These are phyloP conservation scores for Pilaira anomala DNA, from an alignment of 192 early-diverging fungal species.

Conservation along the genomic window DNA sequence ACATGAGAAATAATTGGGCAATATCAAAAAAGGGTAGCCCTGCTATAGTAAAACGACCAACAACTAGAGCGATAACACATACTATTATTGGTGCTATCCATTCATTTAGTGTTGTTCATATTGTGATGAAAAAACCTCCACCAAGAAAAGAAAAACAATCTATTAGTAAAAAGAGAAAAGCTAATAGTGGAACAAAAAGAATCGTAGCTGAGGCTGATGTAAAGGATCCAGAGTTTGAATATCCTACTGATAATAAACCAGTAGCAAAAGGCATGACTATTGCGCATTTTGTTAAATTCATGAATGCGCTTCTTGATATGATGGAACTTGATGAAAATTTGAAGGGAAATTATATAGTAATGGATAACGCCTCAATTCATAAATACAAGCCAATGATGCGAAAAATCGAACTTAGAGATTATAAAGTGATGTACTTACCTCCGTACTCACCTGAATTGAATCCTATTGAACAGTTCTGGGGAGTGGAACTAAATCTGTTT, in stretches of 20 bases:
- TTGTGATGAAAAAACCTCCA: conserved; percentile 1
- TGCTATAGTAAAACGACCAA: conserved; percentile 6
- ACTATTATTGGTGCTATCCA: conserved; percentile 23
- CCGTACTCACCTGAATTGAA: neutral
- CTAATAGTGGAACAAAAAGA: neutral
- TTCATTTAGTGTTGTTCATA: conserved; percentile 9
- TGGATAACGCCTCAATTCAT: neutral
- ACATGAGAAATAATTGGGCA: conserved; percentile 9
- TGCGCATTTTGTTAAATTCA: conserved; percentile 1
- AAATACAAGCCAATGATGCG: no score
- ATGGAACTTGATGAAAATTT: neutral
- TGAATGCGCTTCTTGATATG: conserved; percentile 1
- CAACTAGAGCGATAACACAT: conserved; percentile 3
- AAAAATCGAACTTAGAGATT: no score
- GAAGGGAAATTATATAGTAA: neutral
- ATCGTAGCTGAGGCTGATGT: neutral
- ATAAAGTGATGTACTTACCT: no score
- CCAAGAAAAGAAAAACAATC: neutral
- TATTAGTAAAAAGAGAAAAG: neutral
- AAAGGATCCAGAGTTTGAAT: neutral
- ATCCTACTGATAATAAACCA: conserved; percentile 1
- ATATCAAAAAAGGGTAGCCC: conserved; percentile 9
- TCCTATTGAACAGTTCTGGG: neutral
- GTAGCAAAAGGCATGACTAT: neutral
- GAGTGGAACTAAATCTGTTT: no score